These are phyloP conservation scores for Verruconis gallopava DNA, from an alignment of 2,329 filamentous ascomycete genomes.

Conservation along the genomic window DNA sequence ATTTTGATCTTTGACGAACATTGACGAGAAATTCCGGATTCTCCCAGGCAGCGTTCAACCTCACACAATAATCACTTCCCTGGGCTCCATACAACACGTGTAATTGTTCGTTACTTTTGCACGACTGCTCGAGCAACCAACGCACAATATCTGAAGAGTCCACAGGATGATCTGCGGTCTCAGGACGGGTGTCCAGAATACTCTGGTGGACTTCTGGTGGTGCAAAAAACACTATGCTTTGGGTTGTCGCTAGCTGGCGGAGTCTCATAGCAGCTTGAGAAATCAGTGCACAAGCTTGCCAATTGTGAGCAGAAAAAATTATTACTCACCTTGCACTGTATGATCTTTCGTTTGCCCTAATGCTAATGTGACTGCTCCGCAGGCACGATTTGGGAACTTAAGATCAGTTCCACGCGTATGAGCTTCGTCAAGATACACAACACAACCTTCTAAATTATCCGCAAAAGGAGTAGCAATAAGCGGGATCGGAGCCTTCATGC, in stretches of 20 bases:
- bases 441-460: conserved; percentile 42
- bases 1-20: not conserved
- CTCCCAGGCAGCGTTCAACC: conserved; percentile 36
- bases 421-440: conserved; percentile 57
- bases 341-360: conserved; percentile 47
- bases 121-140: conserved; percentile 55
- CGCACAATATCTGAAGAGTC: conserved; percentile 40
- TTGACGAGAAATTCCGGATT: conserved; percentile 29
- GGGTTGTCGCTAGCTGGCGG: conserved; percentile 43
- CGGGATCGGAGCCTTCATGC: conserved; percentile 28
- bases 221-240: conserved; percentile 41
- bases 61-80: conserved; percentile 46
- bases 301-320: too few relatives aligned
- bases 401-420: conserved; percentile 61
- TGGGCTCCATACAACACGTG: conserved; percentile 47
- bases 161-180: conserved; percentile 17
- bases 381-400: conserved; percentile 39
- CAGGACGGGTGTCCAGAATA: conserved; percentile 37
- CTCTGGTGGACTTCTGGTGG: conserved; percentile 50
- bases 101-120: conserved; percentile 44
- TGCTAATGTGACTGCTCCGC: conserved; percentile 55
- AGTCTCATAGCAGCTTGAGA: conserved; percentile 50
- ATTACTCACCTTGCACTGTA: conserved; percentile 43
- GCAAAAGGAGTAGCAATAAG: conserved; percentile 47
- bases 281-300: not conserved